A percentile compares a stretch with the other conserved stretches of the same genome.
Evolutionary conservation across 768 basidiomycete species (phyloP).

Genomic region (Mycena crocata): DNA sequence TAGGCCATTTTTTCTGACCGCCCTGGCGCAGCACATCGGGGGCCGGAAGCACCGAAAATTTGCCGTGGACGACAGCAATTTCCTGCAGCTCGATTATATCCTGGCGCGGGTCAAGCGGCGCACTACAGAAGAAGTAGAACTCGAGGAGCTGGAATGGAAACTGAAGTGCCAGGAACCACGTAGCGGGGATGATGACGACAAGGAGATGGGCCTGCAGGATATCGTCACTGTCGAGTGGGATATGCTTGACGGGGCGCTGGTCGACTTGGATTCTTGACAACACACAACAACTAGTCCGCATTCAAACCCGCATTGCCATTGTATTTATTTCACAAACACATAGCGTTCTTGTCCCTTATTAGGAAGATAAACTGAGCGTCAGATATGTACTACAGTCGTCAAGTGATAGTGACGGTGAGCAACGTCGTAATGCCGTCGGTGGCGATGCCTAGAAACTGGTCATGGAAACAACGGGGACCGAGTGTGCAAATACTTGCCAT

Average conservation of each 20-base stretch:
- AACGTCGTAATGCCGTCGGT: constrained; percentile 68
- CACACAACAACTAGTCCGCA: not conserved
- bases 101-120: constrained; percentile 69
- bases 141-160: constrained; percentile 40
- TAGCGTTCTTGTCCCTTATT: not conserved
- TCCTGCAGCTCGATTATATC: constrained; percentile 80
- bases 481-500: constrained; percentile 36
- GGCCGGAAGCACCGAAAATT: constrained; percentile 85
- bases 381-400: constrained; percentile 7
- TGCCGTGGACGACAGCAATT: constrained; percentile 82
- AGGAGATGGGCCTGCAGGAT: not conserved
- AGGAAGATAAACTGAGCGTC: not conserved
- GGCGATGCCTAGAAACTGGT: constrained; percentile 58
- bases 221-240: constrained; percentile 8
- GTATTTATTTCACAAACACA: constrained; percentile 9
- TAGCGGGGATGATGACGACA: constrained; percentile 22
- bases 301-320: constrained; percentile 8
- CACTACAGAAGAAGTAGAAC: constrained; percentile 48
- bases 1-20: constrained; percentile 7
- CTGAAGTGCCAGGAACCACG: constrained; percentile 25
- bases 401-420: constrained; percentile 62
- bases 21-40: constrained; percentile 69
- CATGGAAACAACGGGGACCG: constrained; percentile 1
- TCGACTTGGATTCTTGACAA: constrained; percentile 32
- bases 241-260: constrained; percentile 22